phyloP scores from a whole-genome alignment of 1,139 yeast genomes.

The Nakaseomyces glabratus region DNA sequence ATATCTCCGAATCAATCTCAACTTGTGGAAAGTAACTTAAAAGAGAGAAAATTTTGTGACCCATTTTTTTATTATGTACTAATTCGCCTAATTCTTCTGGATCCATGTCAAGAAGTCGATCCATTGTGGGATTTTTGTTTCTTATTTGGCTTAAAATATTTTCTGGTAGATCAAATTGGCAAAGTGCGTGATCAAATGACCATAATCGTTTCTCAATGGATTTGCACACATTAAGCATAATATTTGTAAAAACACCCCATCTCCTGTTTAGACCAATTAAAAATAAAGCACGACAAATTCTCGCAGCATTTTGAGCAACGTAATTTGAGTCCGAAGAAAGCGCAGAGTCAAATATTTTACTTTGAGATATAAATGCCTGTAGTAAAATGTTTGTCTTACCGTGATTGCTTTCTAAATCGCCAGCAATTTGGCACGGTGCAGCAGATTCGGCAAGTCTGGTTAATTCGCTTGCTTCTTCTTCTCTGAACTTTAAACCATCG shows the following conservation, averaged over 20 bases:
- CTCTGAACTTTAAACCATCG: constrained; percentile 80
- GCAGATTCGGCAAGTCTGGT: constrained; percentile 50
- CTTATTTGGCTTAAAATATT: constrained; percentile 56
- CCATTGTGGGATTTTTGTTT: constrained; percentile 59
- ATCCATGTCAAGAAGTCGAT: constrained; percentile 62
- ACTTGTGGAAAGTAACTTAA: constrained; percentile 69
- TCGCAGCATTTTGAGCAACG: constrained; percentile 90
- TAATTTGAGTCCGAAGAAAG: constrained; percentile 80
- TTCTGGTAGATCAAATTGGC: constrained; percentile 75
- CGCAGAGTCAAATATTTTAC: constrained; percentile 66
- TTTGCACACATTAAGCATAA: constrained; percentile 72
- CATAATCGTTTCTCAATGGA: constrained; percentile 77
- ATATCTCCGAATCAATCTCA: constrained; percentile 68
- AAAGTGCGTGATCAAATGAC: constrained; percentile 86
- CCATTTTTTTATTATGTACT: constrained; percentile 74
- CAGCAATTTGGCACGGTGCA: constrained; percentile 75
- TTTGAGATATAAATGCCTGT: constrained; percentile 80
- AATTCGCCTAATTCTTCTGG: constrained; percentile 77
- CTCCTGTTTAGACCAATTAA: constrained; percentile 76
- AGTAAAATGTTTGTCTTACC: constrained; percentile 83
- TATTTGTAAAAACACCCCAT: constrained; percentile 77
- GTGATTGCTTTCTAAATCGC: constrained; percentile 64
- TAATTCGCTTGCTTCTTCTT: constrained; percentile 76
- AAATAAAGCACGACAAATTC: constrained; percentile 87
- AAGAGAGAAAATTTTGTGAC: constrained; percentile 49